Base-by-base conservation (phyloP, 352 stramenopile species). In the Blastocystis sp. region DNA sequence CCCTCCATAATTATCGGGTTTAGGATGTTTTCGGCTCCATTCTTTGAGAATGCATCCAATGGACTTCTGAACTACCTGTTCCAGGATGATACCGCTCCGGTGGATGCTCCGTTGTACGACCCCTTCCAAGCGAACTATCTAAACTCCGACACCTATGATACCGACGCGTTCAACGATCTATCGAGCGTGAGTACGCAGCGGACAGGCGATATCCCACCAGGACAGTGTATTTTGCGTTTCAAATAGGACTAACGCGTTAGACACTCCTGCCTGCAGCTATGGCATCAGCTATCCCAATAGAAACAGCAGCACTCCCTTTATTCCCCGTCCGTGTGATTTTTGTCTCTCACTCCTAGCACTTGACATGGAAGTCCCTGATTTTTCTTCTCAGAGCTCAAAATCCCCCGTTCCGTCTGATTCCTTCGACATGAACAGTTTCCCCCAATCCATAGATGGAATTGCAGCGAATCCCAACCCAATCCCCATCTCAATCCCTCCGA, bases 31-130 rank as follows among this genome's bases (percentile, higher is more conserved):
- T 84, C 74, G 28, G 66, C 65, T 38, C 74, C 74, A 6, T 84
- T 84, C 66, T 52, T 84, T 48, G 74, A 84, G 42, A 84, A 84
- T 52, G 74, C 74, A 38, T 84, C 74, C 34, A 64, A 84, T 70
- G 74, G 57, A 40, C 60, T 84, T 28, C 42, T 84, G 74, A 84
- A 84, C 34, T 84, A 68, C 48, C 57, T 84, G 4, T 84, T 84
- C 74, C 48, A 69, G 57, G 74, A 84, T 11, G 74, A 84, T 2
- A 59, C 54, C 14, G 74, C 42, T 54, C 52, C 74, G 28, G 4
- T 59, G 9, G 74, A 84, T 43, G 52, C 66, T 7, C 74, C 24
- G 28, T 69, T 84, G 52, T 68, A 69, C 48, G 74, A 84, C 52
- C 57, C 74, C 1, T 69, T 68, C 43, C 48, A 42, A 68, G n/a